Base-by-base conservation (phyloP, 768 basidiomycete species). In the Mycena rosella region DNA sequence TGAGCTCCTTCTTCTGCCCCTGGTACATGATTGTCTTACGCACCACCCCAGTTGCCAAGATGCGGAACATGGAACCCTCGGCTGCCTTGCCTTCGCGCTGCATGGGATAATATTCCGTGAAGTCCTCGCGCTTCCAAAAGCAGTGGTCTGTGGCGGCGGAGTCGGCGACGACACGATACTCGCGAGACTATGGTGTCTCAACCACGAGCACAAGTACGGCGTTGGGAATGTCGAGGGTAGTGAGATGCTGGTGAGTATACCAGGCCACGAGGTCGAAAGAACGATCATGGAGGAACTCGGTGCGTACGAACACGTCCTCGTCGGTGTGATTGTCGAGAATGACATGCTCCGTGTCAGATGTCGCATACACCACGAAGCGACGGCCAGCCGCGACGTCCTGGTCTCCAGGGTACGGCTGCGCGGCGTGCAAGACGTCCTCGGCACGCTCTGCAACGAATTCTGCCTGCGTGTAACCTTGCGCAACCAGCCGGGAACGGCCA, bases 291-390 rank as follows among this genome's bases (percentile, higher is more conserved):
- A 67, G 30, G 30, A 24, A 40, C 0, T 1, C 2, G 10, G 59
- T 47, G 8, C 59, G 53, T 27, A 67, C 24, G 2, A 47, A 30
- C 26, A 57, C 47, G 45, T 67, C 65, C 7, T 47, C 32, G 36
- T 67, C 45, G 36, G 29, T 34, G 42, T 55, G 27, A 20, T 60
- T 61, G 24, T 67, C 65, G 52, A 67, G 56, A 29, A 67, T 9
- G 42, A 61, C n/a, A 32, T 67, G 65, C 38, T 61, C 53, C 10
- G 65, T 55, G 29, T 60, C 65, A 14, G 65, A 67, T 15, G 52
- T 55, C 51, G 45, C 59, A 22, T 67, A 67, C 10, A 60, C 34
- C 18, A 67, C 20, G 60, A 67, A 67, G 20, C 65, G 59, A 4
- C n/a, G 30, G 15, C 55, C 52, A 0, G 32, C 53, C 38, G 53